Evolutionary conservation across 2,329 filamentous ascomycete species (phyloP).

Genomic region (Mariannaea elegans): DNA sequence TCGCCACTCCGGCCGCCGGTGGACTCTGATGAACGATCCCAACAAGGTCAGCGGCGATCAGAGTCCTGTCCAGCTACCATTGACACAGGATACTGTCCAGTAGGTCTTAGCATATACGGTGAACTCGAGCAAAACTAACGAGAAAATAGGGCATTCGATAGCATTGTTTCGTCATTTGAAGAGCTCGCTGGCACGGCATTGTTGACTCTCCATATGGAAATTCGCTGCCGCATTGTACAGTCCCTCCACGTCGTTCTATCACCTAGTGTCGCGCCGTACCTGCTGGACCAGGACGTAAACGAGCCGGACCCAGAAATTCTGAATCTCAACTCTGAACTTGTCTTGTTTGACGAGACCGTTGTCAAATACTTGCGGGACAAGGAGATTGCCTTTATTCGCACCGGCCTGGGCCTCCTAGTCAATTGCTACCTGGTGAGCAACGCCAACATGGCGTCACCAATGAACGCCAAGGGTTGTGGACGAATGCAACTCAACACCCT

Average conservation of each 20-base stretch:
- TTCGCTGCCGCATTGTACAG: conserved; percentile 85
- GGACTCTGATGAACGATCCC: conserved; percentile 80
- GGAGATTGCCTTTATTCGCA: conserved; percentile 80
- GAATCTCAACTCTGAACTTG: conserved; percentile 82
- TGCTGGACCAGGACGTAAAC: conserved; percentile 75
- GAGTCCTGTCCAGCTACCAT: conserved; percentile 80
- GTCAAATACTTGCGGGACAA: conserved; percentile 74
- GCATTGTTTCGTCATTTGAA: conserved; percentile 83
- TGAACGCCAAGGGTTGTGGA: conserved; percentile 86
- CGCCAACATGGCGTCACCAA: conserved; percentile 74
- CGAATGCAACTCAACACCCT: conserved; percentile 93
- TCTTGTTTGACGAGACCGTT: conserved; percentile 87
- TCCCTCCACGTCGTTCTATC: conserved; percentile 74
- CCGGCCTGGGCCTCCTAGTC: conserved; percentile 79
- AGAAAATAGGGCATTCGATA: conserved; percentile 77
- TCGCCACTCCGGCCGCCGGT: conserved; percentile 73
- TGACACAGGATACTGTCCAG: conserved; percentile 85
- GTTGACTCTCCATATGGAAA: conserved; percentile 87
- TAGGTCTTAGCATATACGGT: conserved; percentile 54
- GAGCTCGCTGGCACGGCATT: conserved; percentile 82
- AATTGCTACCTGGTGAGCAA: conserved; percentile 81
- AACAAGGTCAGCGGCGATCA: conserved; percentile 67
- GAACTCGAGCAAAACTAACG: conserved; percentile 34
- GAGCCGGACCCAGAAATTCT: conserved; percentile 84
- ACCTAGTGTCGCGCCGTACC: conserved; percentile 67